Evolutionary conservation across 352 stramenopile genomes (phyloP).

Genomic region (Globisporangium radiosum): DNA sequence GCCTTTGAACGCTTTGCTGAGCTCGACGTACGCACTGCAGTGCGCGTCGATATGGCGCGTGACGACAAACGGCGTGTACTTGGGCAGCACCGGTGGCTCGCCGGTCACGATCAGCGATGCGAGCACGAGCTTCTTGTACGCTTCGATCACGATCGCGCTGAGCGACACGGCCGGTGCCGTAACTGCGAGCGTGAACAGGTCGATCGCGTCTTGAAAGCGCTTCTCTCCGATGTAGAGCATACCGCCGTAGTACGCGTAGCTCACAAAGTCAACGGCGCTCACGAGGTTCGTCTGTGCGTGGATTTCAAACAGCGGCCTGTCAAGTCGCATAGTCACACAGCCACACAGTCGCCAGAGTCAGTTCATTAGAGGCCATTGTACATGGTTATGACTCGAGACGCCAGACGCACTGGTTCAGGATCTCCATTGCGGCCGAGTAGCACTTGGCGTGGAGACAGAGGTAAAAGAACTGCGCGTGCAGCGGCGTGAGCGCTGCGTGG

Average conservation of each 20-base stretch:
- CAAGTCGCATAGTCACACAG: background rate
- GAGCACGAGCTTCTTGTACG: constrained; percentile 80
- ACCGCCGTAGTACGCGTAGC: constrained; percentile 83
- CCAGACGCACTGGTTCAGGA: constrained; percentile 52
- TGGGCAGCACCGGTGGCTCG: constrained; percentile 48
- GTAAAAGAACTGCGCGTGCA: constrained; percentile 73
- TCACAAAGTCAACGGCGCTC: constrained; percentile 56
- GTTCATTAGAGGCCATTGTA: too few species aligned
- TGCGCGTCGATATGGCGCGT: constrained; percentile 63
- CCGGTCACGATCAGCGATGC: constrained; percentile 56
- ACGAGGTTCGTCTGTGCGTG: constrained; percentile 51
- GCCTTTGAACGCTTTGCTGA: constrained; percentile 44
- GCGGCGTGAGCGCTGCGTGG: constrained; percentile 45
- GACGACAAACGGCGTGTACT: constrained; percentile 78
- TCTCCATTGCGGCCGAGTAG: constrained; percentile 63
- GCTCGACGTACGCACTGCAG: constrained; percentile 49
- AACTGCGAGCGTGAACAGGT: constrained; percentile 68
- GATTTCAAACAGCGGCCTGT: constrained; percentile 64
- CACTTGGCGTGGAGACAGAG: constrained; percentile 77
- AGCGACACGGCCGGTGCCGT: constrained; percentile 65
- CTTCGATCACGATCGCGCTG: constrained; percentile 75
- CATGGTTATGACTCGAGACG: too few species aligned
- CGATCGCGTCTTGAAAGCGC: constrained; percentile 62
- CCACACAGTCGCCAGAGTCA: too few species aligned
- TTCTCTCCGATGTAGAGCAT: constrained; percentile 72